These are phyloP conservation scores for Perilla frutescens DNA, from an alignment of 257 asterid species.

Conservation along the genomic window DNA sequence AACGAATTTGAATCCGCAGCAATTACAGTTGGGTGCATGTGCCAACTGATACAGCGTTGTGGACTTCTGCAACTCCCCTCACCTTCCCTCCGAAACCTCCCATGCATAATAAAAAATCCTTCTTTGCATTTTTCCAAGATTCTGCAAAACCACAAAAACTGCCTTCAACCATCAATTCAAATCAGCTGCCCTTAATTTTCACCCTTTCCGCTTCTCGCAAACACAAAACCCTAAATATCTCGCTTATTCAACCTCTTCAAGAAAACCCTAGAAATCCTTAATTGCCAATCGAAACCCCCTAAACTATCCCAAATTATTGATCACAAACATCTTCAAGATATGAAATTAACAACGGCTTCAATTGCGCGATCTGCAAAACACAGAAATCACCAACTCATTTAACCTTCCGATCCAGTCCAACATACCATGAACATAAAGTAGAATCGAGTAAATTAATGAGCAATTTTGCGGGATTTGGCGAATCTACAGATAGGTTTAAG, in stretches of 20 bases:
- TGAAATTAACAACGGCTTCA: conserved; percentile 27
- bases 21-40: conserved; percentile 53
- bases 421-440: neutral
- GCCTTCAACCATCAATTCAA: conserved; percentile 43
- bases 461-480: conserved; percentile 29
- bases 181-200: conserved; percentile 22
- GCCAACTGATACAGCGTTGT: conserved; percentile 43
- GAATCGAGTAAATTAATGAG: conserved; percentile 13
- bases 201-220: conserved; percentile 28
- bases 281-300: conserved; percentile 29
- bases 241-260: conserved; percentile 14
- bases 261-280: conserved; percentile 30
- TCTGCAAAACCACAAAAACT: conserved; percentile 30
- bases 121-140: conserved; percentile 50
- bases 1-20: conserved; percentile 41
- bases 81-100: conserved; percentile 59
- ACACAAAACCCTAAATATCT: conserved; percentile 29
- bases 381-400: conserved; percentile 13
- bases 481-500: conserved; percentile 17
- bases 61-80: conserved; percentile 42
- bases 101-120: conserved; percentile 50
- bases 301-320: conserved; percentile 17
- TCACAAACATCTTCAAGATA: neutral
- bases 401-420: conserved; percentile 34
- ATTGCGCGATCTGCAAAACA: conserved; percentile 38